Evolutionary conservation across 306 rosid genomes (phyloP).

Genomic region (Castanea crenata): DNA sequence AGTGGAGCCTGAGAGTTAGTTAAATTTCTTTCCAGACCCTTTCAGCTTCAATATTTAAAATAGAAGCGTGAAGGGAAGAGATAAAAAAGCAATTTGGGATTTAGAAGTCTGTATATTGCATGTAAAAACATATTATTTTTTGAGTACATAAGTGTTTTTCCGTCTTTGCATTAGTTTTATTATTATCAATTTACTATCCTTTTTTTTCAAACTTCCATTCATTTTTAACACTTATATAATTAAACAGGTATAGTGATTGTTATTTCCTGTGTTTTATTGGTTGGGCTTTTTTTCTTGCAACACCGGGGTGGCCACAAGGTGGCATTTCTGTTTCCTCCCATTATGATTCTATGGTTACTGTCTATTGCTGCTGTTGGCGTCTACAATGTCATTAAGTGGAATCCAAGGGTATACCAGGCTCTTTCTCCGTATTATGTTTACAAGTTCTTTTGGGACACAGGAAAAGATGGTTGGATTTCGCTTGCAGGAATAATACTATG

Average conservation of each 20-base stretch:
- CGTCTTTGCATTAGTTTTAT: not conserved
- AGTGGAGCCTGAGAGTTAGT: not conserved
- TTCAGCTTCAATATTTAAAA: not conserved
- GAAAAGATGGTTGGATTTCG: slow-evolving; percentile 74
- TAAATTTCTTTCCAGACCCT: slow-evolving; percentile 8
- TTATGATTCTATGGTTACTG: slow-evolving; percentile 71
- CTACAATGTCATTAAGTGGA: slow-evolving; percentile 78
- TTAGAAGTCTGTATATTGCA: not conserved
- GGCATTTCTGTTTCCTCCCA: slow-evolving; percentile 73
- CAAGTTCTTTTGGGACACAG: slow-evolving; percentile 65
- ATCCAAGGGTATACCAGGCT: slow-evolving; percentile 70
- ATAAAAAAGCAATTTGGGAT: not conserved
- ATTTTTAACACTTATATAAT: slow-evolving; percentile 20
- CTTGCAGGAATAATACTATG: slow-evolving; percentile 79
- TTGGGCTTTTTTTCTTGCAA: slow-evolving; percentile 68
- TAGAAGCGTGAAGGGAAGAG: not conserved
- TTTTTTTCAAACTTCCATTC: not conserved
- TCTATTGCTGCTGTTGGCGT: slow-evolving; percentile 58
- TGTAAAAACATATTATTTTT: not conserved
- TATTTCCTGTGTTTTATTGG: slow-evolving; percentile 64
- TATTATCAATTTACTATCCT: not conserved
- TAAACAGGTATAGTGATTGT: slow-evolving; percentile 55
- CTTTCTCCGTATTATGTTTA: slow-evolving; percentile 76
- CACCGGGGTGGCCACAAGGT: slow-evolving; percentile 79
- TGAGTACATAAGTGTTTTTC: not conserved